Percentiles rank a stretch among this genome's conserved stretches.
These are phyloP conservation scores for Colletotrichum caudatum DNA, from an alignment of 2,329 filamentous ascomycete species.

Conservation along the genomic window DNA sequence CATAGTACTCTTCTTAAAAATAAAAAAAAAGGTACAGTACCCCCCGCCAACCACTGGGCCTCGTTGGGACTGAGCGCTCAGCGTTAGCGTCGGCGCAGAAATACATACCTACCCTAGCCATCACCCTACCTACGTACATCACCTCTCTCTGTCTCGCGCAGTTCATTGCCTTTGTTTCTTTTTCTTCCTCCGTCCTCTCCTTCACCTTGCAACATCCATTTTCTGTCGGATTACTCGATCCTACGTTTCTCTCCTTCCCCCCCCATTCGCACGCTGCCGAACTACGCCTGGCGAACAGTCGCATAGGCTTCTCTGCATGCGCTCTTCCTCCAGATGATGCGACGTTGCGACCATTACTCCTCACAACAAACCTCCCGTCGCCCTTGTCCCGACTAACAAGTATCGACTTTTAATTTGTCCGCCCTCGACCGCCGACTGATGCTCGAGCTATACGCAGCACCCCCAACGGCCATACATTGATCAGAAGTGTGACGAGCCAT, in stretches of 20 bases:
- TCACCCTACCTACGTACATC: conserved; percentile 19
- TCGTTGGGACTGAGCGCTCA: conserved; percentile 18
- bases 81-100: conserved; percentile 17
- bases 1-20: no score
- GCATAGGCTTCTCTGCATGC: conserved; percentile 31
- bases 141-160: conserved; percentile 7
- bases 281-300: conserved; percentile 7
- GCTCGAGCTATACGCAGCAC: conserved; percentile 43
- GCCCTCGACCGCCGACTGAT: conserved; percentile 40
- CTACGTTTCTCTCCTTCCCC: conserved; percentile 11
- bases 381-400: conserved; percentile 19
- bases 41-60: conserved; percentile 3
- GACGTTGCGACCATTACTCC: conserved; percentile 33
- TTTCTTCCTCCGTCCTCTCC: conserved; percentile 15
- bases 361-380: conserved; percentile 18
- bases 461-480: conserved; percentile 30
- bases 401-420: conserved; percentile 3
- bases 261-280: not conserved
- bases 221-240: conserved; percentile 8
- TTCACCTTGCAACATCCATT: conserved; percentile 19
- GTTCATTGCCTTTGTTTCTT: conserved; percentile 17
- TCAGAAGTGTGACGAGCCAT: conserved; percentile 61
- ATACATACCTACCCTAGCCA: conserved; percentile 27
- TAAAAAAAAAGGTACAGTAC: not conserved
- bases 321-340: conserved; percentile 37